These are phyloP conservation scores for Nakaseomyces delphensis DNA, from an alignment of 1,139 yeast species.

Conservation along the genomic window DNA sequence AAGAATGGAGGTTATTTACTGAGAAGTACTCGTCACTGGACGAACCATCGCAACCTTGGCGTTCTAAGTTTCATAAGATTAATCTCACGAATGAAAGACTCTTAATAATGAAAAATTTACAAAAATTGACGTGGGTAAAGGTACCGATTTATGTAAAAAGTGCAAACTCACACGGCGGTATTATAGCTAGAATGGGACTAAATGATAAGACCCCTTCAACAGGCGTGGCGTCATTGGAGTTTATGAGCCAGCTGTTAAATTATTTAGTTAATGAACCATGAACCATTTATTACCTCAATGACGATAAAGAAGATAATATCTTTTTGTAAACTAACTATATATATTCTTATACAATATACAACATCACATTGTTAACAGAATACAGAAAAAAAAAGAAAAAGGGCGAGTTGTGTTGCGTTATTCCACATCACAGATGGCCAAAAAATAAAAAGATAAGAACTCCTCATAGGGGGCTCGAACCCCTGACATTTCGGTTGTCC, in stretches of 20 bases:
- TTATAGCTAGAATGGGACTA: slow-evolving; percentile 60
- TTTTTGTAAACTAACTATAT: no score
- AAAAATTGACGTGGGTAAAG: slow-evolving; percentile 53
- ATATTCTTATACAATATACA: slow-evolving; percentile 3
- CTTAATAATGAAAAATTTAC: slow-evolving; percentile 43
- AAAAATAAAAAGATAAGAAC: slow-evolving; percentile 25
- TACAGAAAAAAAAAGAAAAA: not conserved
- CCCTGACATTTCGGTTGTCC: slow-evolving; percentile 34
- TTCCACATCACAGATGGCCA: no score
- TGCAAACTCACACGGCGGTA: slow-evolving; percentile 65
- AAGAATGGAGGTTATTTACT: slow-evolving; percentile 24
- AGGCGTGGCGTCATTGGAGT: slow-evolving; percentile 26
- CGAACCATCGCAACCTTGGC: slow-evolving; percentile 11
- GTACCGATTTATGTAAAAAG: slow-evolving; percentile 57
- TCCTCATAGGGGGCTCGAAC: slow-evolving; percentile 36
- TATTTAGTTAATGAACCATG: slow-evolving; percentile 12
- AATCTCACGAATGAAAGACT: slow-evolving; percentile 38
- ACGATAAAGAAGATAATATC: no score
- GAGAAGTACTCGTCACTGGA: slow-evolving; percentile 17
- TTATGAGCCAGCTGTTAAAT: slow-evolving; percentile 21
- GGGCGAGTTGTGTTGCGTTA: not conserved
- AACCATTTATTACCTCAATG: not conserved
- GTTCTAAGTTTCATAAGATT: slow-evolving; percentile 24
- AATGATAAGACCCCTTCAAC: slow-evolving; percentile 23
- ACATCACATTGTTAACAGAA: not conserved